Evolutionary conservation across 306 rosid genomes (phyloP).

Genomic region (Cyclanthera cordifolia): DNA sequence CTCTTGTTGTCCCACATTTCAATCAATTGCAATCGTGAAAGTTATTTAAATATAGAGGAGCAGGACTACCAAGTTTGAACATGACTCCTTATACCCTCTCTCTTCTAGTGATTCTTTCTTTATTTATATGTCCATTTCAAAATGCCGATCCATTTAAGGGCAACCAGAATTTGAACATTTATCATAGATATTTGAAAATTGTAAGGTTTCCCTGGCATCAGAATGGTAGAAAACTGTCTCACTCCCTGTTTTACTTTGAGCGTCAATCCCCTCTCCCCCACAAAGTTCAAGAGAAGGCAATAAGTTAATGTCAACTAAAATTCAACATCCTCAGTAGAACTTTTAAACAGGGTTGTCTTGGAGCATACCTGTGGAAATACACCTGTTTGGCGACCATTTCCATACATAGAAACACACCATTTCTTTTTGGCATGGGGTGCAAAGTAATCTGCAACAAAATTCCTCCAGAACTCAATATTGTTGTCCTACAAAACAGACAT

Average conservation of each 20-base stretch:
- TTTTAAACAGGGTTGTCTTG: constrained; percentile 3
- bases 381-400: constrained; percentile 90
- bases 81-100: not conserved
- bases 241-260: not conserved
- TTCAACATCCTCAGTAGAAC: constrained; percentile 4
- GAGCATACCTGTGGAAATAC: constrained; percentile 85
- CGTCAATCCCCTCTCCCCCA: not conserved
- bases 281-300: not conserved
- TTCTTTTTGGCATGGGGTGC: constrained; percentile 95
- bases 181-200: constrained; percentile 4
- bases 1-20: not conserved
- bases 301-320: constrained; percentile 12
- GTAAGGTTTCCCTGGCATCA: constrained; percentile 16
- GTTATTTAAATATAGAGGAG: not conserved
- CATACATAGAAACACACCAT: constrained; percentile 98
- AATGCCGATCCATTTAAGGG: constrained; percentile 6
- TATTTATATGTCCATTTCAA: too few relatives aligned
- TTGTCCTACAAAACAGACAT: constrained; percentile 48
- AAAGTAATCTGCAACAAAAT: constrained; percentile 83
- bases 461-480: constrained; percentile 92
- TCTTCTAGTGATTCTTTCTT: not conserved
- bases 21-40: not conserved
- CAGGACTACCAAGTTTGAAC: constrained; percentile 1
- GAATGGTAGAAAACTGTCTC: constrained; percentile 67
- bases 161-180: constrained; percentile 8